phyloP scores from a whole-genome alignment of 192 early-diverging fungal genomes.

The Nowakowskiella sp. region DNA sequence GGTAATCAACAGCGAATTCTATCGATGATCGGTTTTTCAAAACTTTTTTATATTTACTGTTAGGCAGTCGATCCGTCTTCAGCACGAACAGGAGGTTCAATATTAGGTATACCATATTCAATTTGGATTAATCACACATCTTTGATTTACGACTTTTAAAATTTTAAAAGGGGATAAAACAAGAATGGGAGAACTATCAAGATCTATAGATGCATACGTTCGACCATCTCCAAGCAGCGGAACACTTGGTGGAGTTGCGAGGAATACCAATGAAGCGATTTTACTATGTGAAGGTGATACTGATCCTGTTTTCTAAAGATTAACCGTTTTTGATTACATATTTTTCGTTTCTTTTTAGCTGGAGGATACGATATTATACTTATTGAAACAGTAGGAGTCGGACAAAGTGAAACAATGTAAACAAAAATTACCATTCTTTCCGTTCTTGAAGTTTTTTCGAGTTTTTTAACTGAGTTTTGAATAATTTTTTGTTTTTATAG shows the following conservation, averaged over 20 bases:
- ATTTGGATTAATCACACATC: not conserved
- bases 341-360: constrained; percentile 30
- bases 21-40: constrained; percentile 1
- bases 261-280: constrained; percentile 75
- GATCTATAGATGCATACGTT: constrained; percentile 55
- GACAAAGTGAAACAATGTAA: constrained; percentile 74
- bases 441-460: not conserved
- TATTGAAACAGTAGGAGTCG: constrained; percentile 81
- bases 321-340: not conserved
- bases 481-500: constrained; percentile 3
- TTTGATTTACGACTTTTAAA: not conserved
- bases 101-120: constrained; percentile 44
- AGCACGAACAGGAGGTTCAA: constrained; percentile 68
- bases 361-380: constrained; percentile 70
- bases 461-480: not conserved
- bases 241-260: constrained; percentile 67
- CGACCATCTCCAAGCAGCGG: constrained; percentile 70
- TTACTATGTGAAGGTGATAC: constrained; percentile 64
- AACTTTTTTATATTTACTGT: constrained; percentile 10
- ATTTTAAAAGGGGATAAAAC: constrained; percentile 62
- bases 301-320: not conserved
- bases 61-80: constrained; percentile 83
- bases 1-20: constrained; percentile 23
- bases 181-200: constrained; percentile 68
- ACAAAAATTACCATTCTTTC: too few relatives aligned